Evolutionary conservation across 169 alveolate species (phyloP).

Genomic region (Plasmodium yoelii): DNA sequence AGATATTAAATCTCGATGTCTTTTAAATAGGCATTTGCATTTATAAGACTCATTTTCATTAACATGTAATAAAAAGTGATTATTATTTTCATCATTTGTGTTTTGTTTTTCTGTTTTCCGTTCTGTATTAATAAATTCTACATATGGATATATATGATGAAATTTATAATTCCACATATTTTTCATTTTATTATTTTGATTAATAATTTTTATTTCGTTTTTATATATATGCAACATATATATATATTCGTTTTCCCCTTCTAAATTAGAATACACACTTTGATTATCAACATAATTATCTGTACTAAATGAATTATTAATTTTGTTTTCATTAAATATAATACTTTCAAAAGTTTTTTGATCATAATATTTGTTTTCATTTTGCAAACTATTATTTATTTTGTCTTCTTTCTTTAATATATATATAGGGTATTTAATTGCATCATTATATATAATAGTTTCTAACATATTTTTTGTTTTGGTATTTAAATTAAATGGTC

Average conservation of each 20-base stretch:
- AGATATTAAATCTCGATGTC: conserved; percentile 52
- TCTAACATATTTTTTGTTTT: conserved; percentile 46
- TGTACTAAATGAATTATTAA: background rate
- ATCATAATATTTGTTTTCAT: background rate
- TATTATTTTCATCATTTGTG: background rate
- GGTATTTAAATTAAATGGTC: conserved; percentile 36
- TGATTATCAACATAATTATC: conserved; percentile 10
- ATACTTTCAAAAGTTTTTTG: no score
- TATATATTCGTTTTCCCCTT: conserved; percentile 22
- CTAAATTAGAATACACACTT: conserved; percentile 19
- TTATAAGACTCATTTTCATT: conserved; percentile 23
- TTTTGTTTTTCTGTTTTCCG: no score
- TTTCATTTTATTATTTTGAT: conserved; percentile 19
- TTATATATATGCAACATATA: conserved; percentile 53
- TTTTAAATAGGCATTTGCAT: conserved; percentile 49
- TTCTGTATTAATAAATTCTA: conserved; percentile 1
- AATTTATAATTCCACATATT: conserved; percentile 61
- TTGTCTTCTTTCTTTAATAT: background rate
- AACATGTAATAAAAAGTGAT: conserved; percentile 16
- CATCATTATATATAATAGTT: conserved; percentile 31
- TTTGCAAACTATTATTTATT: background rate
- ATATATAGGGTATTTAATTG: conserved; percentile 51
- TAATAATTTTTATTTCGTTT: conserved; percentile 40
- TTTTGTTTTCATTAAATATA: background rate
- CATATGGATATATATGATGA: conserved; percentile 36